Base-by-base conservation (phyloP, 768 basidiomycete species). In the Pulveroboletus sp. region DNA sequence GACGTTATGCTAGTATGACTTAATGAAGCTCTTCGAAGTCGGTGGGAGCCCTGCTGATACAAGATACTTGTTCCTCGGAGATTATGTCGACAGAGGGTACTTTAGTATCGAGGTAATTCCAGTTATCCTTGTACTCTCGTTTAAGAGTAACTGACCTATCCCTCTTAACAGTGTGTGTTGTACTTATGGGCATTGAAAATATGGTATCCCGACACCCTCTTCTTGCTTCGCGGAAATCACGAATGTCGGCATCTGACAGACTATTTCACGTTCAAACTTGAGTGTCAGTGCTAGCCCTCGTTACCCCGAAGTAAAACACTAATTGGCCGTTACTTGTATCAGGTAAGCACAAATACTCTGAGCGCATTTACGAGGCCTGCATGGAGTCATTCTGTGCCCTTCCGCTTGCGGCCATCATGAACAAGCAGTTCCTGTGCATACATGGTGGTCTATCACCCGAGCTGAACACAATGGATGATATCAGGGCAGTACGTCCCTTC, bases 341-440 rank as follows among this genome's bases (percentile, higher is more conserved):
- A 96, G 93, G 93, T 76, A 95, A 95, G 71, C 96, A 98, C 76
- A 98, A 98, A 73, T 99, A 99, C 71, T 93, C 92, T 8, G 95
- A 97, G 59, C 83, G 84, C 24, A 81, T 99, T 53, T 99, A 99
- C 67, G 93, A 99, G 53, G 93, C 92, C 26, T 93, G 91, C 78
- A 95, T 97, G 93, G 90, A 96, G 27, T 91, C 91, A 0, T 98
- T 99, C 76, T 97, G 94, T 65, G 79, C 89, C 0, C 79, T 99
- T 0, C 96, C 96, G 2, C 79, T 99, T 8, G 95, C 95, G 1
- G 96, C 96, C 30, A 70, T 99, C 63, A 98, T 98, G 95, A 99
- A 99, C 76, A 97, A 97, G 66, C 96, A 98, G 70, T 99, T 99
- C 70, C 75, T 98, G 43, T 99, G 95, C 69, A 96, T 98, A 53